Percentiles rank a stretch among this genome's conserved stretches.
Conservation (phyloP, 148 eudicot species). For the Polygonum aviculare region DNA sequence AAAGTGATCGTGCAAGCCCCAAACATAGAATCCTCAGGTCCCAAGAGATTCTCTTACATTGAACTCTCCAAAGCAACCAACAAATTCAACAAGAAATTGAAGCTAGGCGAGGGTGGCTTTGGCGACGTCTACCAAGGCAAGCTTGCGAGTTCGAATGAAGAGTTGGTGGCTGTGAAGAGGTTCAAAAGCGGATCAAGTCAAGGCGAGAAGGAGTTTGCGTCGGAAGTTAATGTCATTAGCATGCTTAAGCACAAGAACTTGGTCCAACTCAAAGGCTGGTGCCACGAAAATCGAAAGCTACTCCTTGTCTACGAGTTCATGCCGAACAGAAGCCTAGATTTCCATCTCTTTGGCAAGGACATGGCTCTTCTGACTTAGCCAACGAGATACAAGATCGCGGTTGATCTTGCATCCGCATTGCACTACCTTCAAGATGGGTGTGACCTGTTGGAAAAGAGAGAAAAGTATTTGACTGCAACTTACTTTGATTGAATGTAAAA, state of each 20-base stretch:
- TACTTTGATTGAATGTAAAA: no score
- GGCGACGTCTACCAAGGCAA: constrained; percentile 24
- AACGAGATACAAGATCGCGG: constrained; percentile 19
- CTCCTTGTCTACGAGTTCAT: constrained; percentile 36
- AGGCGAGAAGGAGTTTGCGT: constrained; percentile 13
- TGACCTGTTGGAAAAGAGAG: background rate
- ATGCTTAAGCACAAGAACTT: constrained; percentile 12
- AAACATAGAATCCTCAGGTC: constrained; percentile 21
- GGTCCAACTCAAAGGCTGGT: constrained; percentile 36
- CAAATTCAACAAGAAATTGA: constrained; percentile 15
- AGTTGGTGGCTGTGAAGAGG: constrained; percentile 18
- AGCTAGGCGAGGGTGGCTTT: constrained; percentile 29
- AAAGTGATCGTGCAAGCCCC: background rate
- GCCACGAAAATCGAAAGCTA: constrained; percentile 22
- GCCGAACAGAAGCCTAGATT: constrained; percentile 38
- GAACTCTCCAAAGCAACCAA: constrained; percentile 16
- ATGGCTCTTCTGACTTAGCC: constrained; percentile 19
- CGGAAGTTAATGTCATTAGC: constrained; percentile 19
- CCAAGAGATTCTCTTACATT: constrained; percentile 15
- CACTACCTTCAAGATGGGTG: constrained; percentile 11
- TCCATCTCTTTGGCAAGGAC: constrained; percentile 29
- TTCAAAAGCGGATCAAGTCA: constrained; percentile 17
- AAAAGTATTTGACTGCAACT: no score
- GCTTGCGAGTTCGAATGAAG: background rate
- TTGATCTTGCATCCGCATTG: constrained; percentile 12